A percentile compares a stretch with the other conserved stretches of the same genome.
phyloP scores from a whole-genome alignment of 768 basidiomycete species.

The Rhizopogon rudus region DNA sequence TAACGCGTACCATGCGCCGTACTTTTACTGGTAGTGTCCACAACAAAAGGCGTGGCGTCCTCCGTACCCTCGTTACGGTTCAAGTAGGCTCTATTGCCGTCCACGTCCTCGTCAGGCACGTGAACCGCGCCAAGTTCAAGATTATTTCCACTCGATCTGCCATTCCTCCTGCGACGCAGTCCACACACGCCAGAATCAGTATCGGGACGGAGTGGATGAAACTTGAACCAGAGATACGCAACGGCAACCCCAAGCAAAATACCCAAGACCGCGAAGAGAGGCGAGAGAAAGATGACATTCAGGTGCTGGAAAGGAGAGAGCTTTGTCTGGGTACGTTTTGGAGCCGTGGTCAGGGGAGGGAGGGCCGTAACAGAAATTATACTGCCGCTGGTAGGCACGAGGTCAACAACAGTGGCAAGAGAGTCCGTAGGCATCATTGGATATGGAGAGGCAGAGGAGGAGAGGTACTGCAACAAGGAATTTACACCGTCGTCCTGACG shows the following conservation, averaged over 20 bases:
- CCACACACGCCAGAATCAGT: not conserved
- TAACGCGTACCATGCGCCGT: conserved; percentile 26
- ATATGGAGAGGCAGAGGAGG: not conserved
- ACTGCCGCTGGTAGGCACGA: conserved; percentile 4
- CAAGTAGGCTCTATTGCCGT: not conserved
- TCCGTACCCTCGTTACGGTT: conserved; percentile 18
- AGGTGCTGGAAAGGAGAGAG: conserved; percentile 14
- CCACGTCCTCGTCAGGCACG: conserved; percentile 8
- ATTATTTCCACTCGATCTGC: not conserved
- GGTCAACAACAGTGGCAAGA: not conserved
- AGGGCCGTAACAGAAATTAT: conserved; percentile 25
- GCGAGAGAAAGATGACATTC: conserved; percentile 23
- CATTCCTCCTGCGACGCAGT: not conserved
- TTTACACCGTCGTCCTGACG: not conserved
- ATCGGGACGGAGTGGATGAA: not conserved
- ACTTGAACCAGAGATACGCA: conserved; percentile 8
- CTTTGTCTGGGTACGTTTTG: conserved; percentile 11
- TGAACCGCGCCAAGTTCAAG: conserved; percentile 22
- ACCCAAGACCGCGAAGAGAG: conserved; percentile 23
- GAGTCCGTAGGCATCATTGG: not conserved
- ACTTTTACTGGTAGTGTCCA: conserved; percentile 23
- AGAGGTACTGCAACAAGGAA: not conserved
- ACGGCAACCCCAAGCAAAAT: conserved; percentile 17
- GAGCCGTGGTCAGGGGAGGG: conserved; percentile 17
- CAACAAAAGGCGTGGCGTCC: conserved; percentile 18